Evolutionary conservation across 2,329 filamentous ascomycete genomes (phyloP), one percentile per base, ranked within the genome.

Genomic region (Hawksworthiomyces lignivorus): DNA sequence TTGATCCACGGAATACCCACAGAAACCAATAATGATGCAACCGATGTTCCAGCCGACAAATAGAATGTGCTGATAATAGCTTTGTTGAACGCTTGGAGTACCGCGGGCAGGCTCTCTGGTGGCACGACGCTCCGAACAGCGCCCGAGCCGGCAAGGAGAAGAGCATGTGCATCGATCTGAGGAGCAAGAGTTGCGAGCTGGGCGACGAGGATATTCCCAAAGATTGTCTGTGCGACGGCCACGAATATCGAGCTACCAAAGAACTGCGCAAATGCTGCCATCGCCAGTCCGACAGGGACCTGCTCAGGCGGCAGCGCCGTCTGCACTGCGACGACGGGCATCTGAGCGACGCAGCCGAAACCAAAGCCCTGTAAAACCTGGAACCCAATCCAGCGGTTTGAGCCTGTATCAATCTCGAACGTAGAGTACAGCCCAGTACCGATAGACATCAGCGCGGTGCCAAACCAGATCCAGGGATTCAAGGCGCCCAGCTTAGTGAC

Each of bases 211-310:
- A 70, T 73, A 51, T 83, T 82, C 49, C 75, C 71, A 62, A 85
- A 84, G 36, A 83, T 68, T 19, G 78, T 77, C 57, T 85, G 77
- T 0, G 73, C 73, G n/a, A 83, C 73, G 7, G 36, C 41, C 20
- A 45, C 11, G 22, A 45, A 39, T 5, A 45, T 24, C 2, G 81
- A 77, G 3, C 79, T 79, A 29, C 80, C 79, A 1, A 84, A 65
- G 1, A 69, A 68, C 53, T 83, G 76, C 61, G 75, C 77, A 60
- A 84, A 82, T 24, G 68, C 64, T 1, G 73, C 63, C 29, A 61
- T 67, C 1, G 71, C 69, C 9, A 66, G 72, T 26, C 61, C 72
- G 3, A 72, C 63, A 3, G 72, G 68, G 11, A 74, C 62, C 36
- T 68, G 63, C 4, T 63, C 60, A 20, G 64, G 61, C 0, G 66